phyloP scores from a whole-genome alignment of 306 rosid genomes.

The Glycine latifolia region DNA sequence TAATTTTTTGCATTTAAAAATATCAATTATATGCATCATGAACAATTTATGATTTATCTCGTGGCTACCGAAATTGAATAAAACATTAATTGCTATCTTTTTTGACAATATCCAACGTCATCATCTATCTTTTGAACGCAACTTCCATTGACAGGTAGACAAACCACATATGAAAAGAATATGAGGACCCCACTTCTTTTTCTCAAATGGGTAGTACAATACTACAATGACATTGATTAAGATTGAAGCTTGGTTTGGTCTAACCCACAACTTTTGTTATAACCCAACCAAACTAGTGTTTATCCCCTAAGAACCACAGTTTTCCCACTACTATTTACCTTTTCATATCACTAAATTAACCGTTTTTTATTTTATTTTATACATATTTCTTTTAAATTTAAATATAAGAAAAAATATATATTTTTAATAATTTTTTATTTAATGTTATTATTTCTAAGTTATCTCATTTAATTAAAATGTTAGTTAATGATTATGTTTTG shows the following conservation, averaged over 20 bases:
- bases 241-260: not conserved
- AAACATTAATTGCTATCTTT: not conserved
- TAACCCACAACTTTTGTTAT: conserved; percentile 31
- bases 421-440: no score
- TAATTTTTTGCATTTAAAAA: no score
- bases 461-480: no score
- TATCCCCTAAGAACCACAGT: not conserved
- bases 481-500: no score
- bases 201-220: not conserved
- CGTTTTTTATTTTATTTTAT: no score
- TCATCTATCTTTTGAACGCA: not conserved
- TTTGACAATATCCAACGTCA: conserved; percentile 3
- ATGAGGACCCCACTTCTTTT: conserved; percentile 36
- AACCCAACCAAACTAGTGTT: conserved; percentile 15
- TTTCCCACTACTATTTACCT: conserved; percentile 43
- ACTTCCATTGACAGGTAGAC: conserved; percentile 13
- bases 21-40: no score
- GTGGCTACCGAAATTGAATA: not conserved
- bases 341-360: no score
- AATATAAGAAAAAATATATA: no score
- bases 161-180: conserved; percentile 45
- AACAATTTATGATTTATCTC: no score
- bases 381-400: no score
- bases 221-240: not conserved
- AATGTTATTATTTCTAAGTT: no score